These are phyloP conservation scores for Daldinia eschscholtzii DNA, from an alignment of 2,329 filamentous ascomycete genomes.

Conservation along the genomic window DNA sequence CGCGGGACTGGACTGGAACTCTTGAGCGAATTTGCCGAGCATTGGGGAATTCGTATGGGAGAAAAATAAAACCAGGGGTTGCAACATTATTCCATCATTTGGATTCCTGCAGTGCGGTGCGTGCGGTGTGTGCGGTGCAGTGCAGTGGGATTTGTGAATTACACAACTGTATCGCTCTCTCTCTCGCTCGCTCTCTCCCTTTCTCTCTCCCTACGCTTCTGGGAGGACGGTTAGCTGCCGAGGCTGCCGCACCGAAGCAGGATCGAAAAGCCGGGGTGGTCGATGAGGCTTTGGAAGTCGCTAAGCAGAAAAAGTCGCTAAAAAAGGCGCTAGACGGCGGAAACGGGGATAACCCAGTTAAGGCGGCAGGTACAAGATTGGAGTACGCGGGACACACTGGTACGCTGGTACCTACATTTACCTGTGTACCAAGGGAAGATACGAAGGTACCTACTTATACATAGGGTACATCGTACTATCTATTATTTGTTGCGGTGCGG, in stretches of 20 bases:
- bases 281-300: conserved; percentile 41
- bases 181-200: no score
- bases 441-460: conserved; percentile 19
- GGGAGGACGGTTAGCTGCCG: conserved; percentile 35
- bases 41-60: not conserved
- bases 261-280: conserved; percentile 39
- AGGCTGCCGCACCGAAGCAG: conserved; percentile 25
- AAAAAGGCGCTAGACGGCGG: conserved; percentile 38
- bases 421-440: not conserved
- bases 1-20: not conserved
- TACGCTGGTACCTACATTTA: not conserved
- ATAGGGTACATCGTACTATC: conserved; percentile 10
- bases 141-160: conserved; percentile 11
- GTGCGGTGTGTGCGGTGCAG: not conserved
- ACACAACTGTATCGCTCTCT: conserved; percentile 17
- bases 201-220: not conserved
- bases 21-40: not conserved
- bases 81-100: not conserved
- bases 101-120: conserved; percentile 7
- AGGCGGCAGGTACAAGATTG: conserved; percentile 30
- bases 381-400: conserved; percentile 16
- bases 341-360: conserved; percentile 34
- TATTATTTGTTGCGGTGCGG: not conserved
- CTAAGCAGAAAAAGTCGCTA: conserved; percentile 21
- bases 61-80: not conserved